These are phyloP conservation scores for Ophiostoma angusticollis DNA, from an alignment of 2,329 filamentous ascomycete genomes.

Conservation along the genomic window DNA sequence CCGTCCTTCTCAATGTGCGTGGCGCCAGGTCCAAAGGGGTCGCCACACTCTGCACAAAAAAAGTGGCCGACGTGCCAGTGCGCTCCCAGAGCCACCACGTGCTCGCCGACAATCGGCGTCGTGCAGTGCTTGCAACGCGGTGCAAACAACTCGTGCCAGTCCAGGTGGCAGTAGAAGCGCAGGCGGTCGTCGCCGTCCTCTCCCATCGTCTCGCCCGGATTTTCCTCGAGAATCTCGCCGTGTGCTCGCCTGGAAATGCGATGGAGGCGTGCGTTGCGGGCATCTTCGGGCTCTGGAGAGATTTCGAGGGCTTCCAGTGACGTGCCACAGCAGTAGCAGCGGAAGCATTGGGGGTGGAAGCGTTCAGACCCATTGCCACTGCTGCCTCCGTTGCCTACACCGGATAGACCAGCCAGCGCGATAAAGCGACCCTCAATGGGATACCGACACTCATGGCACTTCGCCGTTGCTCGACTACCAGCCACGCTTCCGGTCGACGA, in stretches of 20 bases:
- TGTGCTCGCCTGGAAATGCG: constrained; percentile 52
- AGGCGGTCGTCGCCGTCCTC: constrained; percentile 62
- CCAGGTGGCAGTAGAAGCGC: constrained; percentile 94
- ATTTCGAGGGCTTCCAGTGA: constrained; percentile 91
- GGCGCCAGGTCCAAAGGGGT: constrained; percentile 67
- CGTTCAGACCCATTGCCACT: constrained; percentile 34
- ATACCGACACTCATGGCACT: constrained; percentile 71
- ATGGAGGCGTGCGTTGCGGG: constrained; percentile 57
- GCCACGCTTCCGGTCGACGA: constrained; percentile 11
- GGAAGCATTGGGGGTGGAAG: constrained; percentile 90
- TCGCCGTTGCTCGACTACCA: constrained; percentile 45
- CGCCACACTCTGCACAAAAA: constrained; percentile 96
- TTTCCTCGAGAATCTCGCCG: constrained; percentile 48
- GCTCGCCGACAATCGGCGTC: constrained; percentile 90
- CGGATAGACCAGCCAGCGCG: constrained; percentile 53
- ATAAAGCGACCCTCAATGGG: constrained; percentile 87
- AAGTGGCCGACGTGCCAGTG: constrained; percentile 98
- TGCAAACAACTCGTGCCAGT: constrained; percentile 91
- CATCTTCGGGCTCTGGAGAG: constrained; percentile 72
- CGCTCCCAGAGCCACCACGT: constrained; percentile 83
- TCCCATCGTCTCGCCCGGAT: constrained; percentile 48
- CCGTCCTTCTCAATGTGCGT: constrained; percentile 87
- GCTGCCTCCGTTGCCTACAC: neutral
- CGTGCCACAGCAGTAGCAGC: constrained; percentile 76
- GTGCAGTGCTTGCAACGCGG: constrained; percentile 92